Evolutionary conservation across 176 grass and related monocot genomes (phyloP).

Genomic region (Otatea glauca): DNA sequence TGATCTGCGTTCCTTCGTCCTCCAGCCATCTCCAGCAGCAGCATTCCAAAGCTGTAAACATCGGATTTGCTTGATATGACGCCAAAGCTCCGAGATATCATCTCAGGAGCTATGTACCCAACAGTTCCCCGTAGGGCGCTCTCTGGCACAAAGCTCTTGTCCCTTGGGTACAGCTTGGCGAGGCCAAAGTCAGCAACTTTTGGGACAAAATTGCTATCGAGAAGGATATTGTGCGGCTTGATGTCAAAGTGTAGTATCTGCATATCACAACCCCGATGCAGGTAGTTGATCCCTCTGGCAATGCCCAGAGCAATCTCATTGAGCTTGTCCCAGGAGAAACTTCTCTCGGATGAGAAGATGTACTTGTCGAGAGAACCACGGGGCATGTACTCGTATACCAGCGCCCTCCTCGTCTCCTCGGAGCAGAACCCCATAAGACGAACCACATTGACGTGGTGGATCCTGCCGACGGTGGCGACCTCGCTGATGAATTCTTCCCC

Average conservation of each 20-base stretch:
- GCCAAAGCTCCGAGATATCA: slow-evolving; percentile 55
- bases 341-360: slow-evolving; percentile 41
- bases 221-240: slow-evolving; percentile 59
- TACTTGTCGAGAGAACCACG: slow-evolving; percentile 52
- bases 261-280: not conserved
- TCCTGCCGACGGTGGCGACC: slow-evolving; percentile 55
- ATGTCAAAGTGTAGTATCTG: slow-evolving; percentile 68
- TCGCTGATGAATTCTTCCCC: slow-evolving; percentile 72
- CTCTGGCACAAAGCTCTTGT: not conserved
- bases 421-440: slow-evolving; percentile 42
- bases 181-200: slow-evolving; percentile 68
- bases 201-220: slow-evolving; percentile 47
- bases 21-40: slow-evolving; percentile 56
- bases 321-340: slow-evolving; percentile 28
- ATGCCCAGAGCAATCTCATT: slow-evolving; percentile 33
- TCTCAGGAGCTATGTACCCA: slow-evolving; percentile 63
- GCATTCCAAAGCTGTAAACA: slow-evolving; percentile 69
- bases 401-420: slow-evolving; percentile 36
- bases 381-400: slow-evolving; percentile 59
- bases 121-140: slow-evolving; percentile 50
- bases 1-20: slow-evolving; percentile 37
- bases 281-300: slow-evolving; percentile 12
- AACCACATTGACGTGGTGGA: slow-evolving; percentile 62
- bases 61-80: slow-evolving; percentile 48
- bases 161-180: slow-evolving; percentile 49